Percentiles rank a stretch among this genome's conserved stretches.
phyloP scores from a whole-genome alignment of 1,284 basidiomycete genomes.

The Leucocoprinus gongylophorus region DNA sequence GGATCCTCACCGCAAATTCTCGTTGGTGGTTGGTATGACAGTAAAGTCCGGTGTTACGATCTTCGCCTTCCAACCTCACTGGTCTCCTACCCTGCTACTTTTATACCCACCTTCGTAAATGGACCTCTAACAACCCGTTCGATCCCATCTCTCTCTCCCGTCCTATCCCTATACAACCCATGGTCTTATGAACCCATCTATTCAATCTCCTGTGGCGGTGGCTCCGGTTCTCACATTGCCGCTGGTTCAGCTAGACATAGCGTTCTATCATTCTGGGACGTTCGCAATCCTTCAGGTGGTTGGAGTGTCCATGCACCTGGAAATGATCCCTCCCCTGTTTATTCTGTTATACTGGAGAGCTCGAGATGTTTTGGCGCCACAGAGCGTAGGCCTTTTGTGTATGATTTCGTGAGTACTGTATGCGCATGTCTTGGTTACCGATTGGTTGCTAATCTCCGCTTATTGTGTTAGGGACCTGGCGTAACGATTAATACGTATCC shows the following conservation, averaged over 20 bases:
- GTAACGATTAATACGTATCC: conserved; percentile 55
- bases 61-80: conserved; percentile 42
- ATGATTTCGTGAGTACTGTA: conserved; percentile 53
- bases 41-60: conserved; percentile 62
- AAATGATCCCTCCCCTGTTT: conserved; percentile 69
- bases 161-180: conserved; percentile 54
- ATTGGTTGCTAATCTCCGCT: conserved; percentile 6
- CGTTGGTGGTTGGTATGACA: conserved; percentile 77
- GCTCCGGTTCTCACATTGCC: conserved; percentile 53
- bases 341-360: conserved; percentile 61
- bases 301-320: conserved; percentile 74
- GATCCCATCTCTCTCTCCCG: conserved; percentile 38
- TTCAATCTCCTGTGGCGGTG: conserved; percentile 61
- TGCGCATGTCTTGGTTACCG: not conserved
- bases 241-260: conserved; percentile 69
- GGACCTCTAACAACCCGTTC: not conserved
- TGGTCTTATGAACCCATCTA: conserved; percentile 69
- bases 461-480: conserved; percentile 39
- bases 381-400: conserved; percentile 64
- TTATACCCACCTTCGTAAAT: not conserved
- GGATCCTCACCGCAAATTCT: conserved; percentile 63
- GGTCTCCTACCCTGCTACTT: not conserved
- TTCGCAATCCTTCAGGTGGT: conserved; percentile 49
- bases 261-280: conserved; percentile 72
- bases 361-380: conserved; percentile 69